phyloP scores from a whole-genome alignment of 768 basidiomycete species.

The Chalciporus piperatus region DNA sequence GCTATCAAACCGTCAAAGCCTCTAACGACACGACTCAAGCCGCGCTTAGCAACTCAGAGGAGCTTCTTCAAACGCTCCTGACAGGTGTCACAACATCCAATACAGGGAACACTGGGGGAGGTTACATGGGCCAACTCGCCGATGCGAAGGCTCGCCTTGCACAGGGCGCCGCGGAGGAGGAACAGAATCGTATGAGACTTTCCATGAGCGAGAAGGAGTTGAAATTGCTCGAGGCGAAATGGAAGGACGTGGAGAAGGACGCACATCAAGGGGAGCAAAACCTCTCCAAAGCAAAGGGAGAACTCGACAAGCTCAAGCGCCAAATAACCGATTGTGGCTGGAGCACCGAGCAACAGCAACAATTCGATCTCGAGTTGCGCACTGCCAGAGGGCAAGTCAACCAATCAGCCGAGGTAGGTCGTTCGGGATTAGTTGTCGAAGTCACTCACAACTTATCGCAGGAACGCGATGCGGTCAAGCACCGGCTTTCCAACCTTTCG shows the following conservation, averaged over 20 bases:
- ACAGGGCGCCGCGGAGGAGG: slow-evolving; percentile 78
- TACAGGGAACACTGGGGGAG: slow-evolving; percentile 70
- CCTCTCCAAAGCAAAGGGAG: slow-evolving; percentile 54
- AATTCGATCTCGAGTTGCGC: slow-evolving; percentile 47
- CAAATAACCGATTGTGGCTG: slow-evolving; percentile 65
- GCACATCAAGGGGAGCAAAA: slow-evolving; percentile 72
- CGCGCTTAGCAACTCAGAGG: slow-evolving; percentile 72
- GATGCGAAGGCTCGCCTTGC: slow-evolving; percentile 75
- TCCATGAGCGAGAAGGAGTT: slow-evolving; percentile 78
- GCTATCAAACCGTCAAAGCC: slow-evolving; percentile 64
- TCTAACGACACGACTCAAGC: slow-evolving; percentile 59
- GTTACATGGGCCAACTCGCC: slow-evolving; percentile 95
- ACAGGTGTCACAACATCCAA: slow-evolving; percentile 82
- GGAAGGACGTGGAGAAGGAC: slow-evolving; percentile 84
- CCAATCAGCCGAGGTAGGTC: slow-evolving; percentile 58
- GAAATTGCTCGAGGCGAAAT: slow-evolving; percentile 67
- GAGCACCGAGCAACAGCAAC: slow-evolving; percentile 71
- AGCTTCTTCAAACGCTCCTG: slow-evolving; percentile 90
- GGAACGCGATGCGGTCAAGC: slow-evolving; percentile 68
- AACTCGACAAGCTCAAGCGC: slow-evolving; percentile 54
- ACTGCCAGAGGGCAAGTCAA: slow-evolving; percentile 54
- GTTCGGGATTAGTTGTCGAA: background rate
- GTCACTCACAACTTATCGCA: slow-evolving; percentile 29
- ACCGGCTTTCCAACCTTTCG: slow-evolving; percentile 65
- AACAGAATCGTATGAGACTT: slow-evolving; percentile 75